Conservation (phyloP, 768 basidiomycete species). For the Dioszegia hungarica region DNA sequence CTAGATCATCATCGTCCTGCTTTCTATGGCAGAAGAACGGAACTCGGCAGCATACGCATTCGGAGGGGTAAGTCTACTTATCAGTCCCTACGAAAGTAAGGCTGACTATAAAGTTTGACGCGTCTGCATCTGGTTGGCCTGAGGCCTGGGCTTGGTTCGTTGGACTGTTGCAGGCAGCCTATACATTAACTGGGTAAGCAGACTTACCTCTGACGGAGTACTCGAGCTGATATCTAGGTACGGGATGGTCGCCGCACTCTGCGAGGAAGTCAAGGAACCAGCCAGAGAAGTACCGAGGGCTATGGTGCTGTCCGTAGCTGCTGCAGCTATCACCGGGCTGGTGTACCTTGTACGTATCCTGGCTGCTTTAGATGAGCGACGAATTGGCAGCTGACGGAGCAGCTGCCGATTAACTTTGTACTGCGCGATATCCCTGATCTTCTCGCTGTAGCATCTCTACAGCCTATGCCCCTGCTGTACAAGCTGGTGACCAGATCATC, state of each 20-base stretch:
- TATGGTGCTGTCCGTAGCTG: conserved; percentile 48
- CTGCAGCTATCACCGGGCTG: conserved; percentile 37
- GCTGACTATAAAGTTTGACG: conserved; percentile 53
- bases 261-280: conserved; percentile 64
- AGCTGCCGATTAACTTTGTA: conserved; percentile 64
- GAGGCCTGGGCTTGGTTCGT: conserved; percentile 68
- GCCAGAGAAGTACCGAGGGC: conserved; percentile 57
- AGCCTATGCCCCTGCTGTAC: conserved; percentile 63
- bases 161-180: conserved; percentile 55
- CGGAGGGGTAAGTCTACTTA: conserved; percentile 44
- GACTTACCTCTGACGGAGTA: not conserved
- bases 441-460: conserved; percentile 60
- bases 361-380: not conserved
- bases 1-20: conserved; percentile 57
- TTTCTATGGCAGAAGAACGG: conserved; percentile 58
- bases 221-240: conserved; percentile 14
- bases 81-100: not conserved
- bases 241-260: conserved; percentile 67
- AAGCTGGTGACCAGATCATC: conserved; percentile 61
- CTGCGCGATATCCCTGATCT: conserved; percentile 59
- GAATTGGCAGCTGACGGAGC: conserved; percentile 29
- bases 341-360: conserved; percentile 36
- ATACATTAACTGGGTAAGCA: conserved; percentile 56
- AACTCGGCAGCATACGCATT: conserved; percentile 59
- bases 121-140: conserved; percentile 64